Conservation (phyloP, 148 eudicot genomes). For the Amaranthus hypochondriacus region DNA sequence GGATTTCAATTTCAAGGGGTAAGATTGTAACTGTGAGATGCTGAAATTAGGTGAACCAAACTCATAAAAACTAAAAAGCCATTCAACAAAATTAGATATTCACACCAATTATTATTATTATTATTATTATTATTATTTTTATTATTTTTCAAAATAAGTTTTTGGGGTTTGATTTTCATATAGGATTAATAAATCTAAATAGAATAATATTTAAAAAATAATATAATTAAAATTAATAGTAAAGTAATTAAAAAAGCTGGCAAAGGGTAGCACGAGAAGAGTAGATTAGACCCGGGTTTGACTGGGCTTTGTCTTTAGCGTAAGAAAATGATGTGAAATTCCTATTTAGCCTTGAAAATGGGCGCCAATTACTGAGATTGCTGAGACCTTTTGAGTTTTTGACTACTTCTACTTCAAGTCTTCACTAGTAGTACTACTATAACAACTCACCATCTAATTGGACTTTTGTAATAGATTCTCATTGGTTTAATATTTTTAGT, state of each 20-base stretch:
- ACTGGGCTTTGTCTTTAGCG: conserved; percentile 26
- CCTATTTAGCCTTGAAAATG: conserved; percentile 11
- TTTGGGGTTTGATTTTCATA: too few species aligned
- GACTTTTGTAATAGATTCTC: too few species aligned
- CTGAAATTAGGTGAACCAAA: not conserved
- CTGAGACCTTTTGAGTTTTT: not conserved
- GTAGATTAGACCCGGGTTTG: conserved; percentile 13
- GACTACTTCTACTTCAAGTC: too few species aligned
- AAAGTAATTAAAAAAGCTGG: conserved; percentile 18
- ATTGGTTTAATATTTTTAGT: too few species aligned
- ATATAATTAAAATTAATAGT: not conserved
- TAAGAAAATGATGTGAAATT: not conserved
- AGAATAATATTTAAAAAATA: not conserved
- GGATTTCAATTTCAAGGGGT: conserved; percentile 30
- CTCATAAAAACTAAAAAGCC: not conserved
- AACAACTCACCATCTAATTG: too few species aligned
- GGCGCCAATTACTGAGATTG: conserved; percentile 1
- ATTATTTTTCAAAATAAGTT: too few species aligned
- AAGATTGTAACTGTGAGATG: conserved; percentile 1
- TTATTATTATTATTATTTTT: too few species aligned
- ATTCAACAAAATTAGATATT: not conserved
- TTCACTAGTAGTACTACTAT: too few species aligned
- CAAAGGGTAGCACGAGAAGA: conserved; percentile 22
- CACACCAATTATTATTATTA: too few species aligned
- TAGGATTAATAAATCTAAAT: too few species aligned